Evolutionary conservation across 2,329 filamentous ascomycete species (phyloP).

Genomic region (Pseudogymnoascus sp.): DNA sequence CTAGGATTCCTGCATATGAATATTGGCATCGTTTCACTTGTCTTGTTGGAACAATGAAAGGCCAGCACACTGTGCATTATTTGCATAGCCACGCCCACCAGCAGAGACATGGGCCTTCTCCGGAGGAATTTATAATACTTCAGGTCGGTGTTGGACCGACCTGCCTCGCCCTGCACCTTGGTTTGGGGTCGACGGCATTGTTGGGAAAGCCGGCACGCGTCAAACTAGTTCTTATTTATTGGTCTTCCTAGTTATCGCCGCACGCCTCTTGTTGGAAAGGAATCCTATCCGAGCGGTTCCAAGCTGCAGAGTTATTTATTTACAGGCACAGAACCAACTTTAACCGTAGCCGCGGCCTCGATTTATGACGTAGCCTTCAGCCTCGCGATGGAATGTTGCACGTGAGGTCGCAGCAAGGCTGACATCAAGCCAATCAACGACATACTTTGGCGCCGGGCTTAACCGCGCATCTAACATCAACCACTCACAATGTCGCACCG

Average conservation of each 20-base stretch:
- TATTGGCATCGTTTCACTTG: neutral
- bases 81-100: neutral
- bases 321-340: neutral
- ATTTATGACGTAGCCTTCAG: conserved; percentile 1
- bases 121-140: neutral
- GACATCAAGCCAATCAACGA: neutral
- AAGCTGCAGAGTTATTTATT: neutral
- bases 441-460: neutral
- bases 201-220: neutral
- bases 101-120: neutral
- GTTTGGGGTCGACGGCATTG: neutral
- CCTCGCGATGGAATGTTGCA: neutral
- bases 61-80: neutral
- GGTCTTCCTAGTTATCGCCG: neutral
- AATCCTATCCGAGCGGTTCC: neutral
- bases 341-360: neutral
- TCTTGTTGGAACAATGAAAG: neutral
- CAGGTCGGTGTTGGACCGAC: neutral
- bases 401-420: neutral
- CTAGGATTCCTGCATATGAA: neutral
- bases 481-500: neutral
- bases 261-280: neutral
- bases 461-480: neutral
- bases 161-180: neutral
- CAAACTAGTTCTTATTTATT: neutral